Base-by-base conservation (phyloP, 139 green algal genomes). In the Pedinophyceae sp. region DNA sequence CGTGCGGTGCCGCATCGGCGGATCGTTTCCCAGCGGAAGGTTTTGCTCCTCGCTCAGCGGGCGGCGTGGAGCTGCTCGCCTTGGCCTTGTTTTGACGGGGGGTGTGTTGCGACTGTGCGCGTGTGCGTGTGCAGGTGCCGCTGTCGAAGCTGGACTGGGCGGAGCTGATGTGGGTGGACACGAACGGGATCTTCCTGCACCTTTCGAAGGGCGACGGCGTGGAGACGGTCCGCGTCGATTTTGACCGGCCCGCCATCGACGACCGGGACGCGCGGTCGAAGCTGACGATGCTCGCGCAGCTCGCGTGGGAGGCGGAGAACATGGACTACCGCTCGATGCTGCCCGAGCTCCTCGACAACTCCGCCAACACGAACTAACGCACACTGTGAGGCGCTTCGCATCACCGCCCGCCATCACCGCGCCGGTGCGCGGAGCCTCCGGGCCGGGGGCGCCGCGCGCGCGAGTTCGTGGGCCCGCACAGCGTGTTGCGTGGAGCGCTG, bases 111-210 rank as follows among this genome's bases (percentile, higher is more conserved):
- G 55, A 28, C 49, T 61, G 39, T 61, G 55, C 39, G 41, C 43
- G n/a, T 15, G 53, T 43, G 17, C 52, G 29, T 46, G 23, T 34
- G 27, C 19, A 22, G 49, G 49, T 29, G 23, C 22, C n/a, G n/a
- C 52, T 20, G n/a, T 24, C 38, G 52, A 16, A 89, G 62, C 81
- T 89, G 68, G 25, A 22, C 27, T 77, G 73, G 52, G 79, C 81
- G 19, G 75, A 92, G 76, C 68, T 94, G 64, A 64, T 93, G 54
- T 95, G 86, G 85, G 58, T 95, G 28, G 84, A 93, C 72, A 54
- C 67, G 3, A 60, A 86, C 59, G 85, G 85, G 39, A 71, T 85
- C 55, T 90, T 89, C 61, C 39, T 89, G 19, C 66, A 20, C 10
- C 18, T 67, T 15, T 29, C 48, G 38, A 27, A 55, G 2, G 51